Percentiles rank a stretch among this genome's conserved stretches.
Evolutionary conservation across 2,329 filamentous ascomycete species (phyloP).

Genomic region (Cyphellophora europaea): DNA sequence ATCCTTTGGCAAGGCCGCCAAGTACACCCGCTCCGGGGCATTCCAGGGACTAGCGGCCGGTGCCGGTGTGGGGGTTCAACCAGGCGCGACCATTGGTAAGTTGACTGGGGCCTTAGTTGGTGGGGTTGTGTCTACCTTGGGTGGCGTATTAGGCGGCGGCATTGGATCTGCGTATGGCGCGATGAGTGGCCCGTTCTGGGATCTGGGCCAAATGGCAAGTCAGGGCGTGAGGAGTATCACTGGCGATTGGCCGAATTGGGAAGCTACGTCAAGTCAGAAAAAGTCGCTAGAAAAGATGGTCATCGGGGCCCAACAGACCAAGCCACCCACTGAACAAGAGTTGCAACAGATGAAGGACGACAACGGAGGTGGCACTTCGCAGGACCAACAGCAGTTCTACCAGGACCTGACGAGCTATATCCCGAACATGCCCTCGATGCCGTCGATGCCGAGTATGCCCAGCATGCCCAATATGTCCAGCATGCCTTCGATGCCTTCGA

Average conservation of each 20-base stretch:
- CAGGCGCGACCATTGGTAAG: conserved; percentile 8
- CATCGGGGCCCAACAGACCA: conserved; percentile 6
- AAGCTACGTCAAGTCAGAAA: conserved; percentile 9
- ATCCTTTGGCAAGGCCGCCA: conserved; percentile 31
- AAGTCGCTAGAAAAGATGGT: conserved; percentile 12
- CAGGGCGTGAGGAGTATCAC: conserved; percentile 9
- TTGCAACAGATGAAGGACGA: conserved; percentile 8
- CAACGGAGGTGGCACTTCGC: conserved; percentile 4
- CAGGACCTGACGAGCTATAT: conserved; percentile 10
- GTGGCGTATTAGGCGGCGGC: conserved; percentile 7
- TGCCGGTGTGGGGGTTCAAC: conserved; percentile 24
- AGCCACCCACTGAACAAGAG: conserved; percentile 7
- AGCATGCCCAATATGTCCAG: conserved; percentile 2
- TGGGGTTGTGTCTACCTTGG: conserved; percentile 8
- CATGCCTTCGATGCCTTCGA: conserved; percentile 4
- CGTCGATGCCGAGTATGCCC: conserved; percentile 4
- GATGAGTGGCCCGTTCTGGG: conserved; percentile 10
- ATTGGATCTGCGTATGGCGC: conserved; percentile 9
- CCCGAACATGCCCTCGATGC: conserved; percentile 9
- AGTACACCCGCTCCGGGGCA: conserved; percentile 28
- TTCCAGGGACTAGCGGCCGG: conserved; percentile 31
- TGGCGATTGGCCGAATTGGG: conserved; percentile 10
- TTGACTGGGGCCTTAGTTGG: conserved; percentile 9
- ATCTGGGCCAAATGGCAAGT: conserved; percentile 11
- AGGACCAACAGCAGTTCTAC: conserved; percentile 6